Percentiles rank a stretch among this genome's conserved stretches.
phyloP scores from a whole-genome alignment of 2,329 filamentous ascomycete species.

The Lachnellula subtilissima region DNA sequence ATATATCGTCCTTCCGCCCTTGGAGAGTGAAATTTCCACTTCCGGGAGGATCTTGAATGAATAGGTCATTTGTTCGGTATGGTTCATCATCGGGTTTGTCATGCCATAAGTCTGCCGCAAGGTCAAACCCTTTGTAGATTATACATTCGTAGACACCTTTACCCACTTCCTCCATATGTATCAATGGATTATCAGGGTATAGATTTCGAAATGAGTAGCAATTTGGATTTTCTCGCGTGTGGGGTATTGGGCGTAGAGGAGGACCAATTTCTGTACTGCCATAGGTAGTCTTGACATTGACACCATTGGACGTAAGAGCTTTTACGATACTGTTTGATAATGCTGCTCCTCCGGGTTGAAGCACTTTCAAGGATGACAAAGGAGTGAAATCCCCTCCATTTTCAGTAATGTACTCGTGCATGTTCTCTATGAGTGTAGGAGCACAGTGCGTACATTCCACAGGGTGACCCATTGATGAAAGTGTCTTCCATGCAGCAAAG shows the following conservation, averaged over 20 bases:
- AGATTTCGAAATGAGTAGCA: conserved; percentile 29
- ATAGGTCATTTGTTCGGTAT: conserved; percentile 30
- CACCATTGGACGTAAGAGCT: conserved; percentile 22
- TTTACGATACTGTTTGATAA: conserved; percentile 25
- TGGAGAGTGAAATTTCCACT: conserved; percentile 29
- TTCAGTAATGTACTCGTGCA: conserved; percentile 27
- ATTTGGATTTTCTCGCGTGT: conserved; percentile 23
- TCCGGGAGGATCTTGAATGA: conserved; percentile 29
- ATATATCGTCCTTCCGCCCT: conserved; percentile 31
- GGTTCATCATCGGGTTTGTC: conserved; percentile 22
- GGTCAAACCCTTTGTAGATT: conserved; percentile 29
- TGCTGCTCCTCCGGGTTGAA: conserved; percentile 31
- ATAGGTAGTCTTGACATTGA: conserved; percentile 33
- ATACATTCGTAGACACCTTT: conserved; percentile 30
- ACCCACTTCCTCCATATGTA: conserved; percentile 29
- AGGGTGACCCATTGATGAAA: conserved; percentile 23
- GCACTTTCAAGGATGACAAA: conserved; percentile 26
- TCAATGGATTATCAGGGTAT: conserved; percentile 25
- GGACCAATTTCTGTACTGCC: conserved; percentile 33
- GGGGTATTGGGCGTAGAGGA: conserved; percentile 29
- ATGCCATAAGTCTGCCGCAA: conserved; percentile 32
- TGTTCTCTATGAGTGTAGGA: conserved; percentile 31
- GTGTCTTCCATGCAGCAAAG: conserved; percentile 25
- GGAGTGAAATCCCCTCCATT: conserved; percentile 26
- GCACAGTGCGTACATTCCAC: conserved; percentile 31